phyloP scores from a whole-genome alignment of 177 flowering plant genomes.

The Vitis hybrid region DNA sequence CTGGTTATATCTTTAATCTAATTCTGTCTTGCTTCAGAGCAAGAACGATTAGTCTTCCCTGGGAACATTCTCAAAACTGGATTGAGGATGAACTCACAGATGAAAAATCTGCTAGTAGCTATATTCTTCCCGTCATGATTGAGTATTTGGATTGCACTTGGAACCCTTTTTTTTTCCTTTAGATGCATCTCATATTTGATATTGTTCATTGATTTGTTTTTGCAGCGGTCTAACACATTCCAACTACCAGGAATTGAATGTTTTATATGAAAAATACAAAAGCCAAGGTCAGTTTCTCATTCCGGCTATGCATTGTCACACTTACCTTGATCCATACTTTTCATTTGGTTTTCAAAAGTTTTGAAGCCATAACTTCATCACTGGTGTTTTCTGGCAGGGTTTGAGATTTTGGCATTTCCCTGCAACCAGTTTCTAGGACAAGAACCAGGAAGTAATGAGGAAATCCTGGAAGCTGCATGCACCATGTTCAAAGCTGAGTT shows the following conservation, averaged over 20 bases:
- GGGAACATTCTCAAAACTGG: too few relatives aligned
- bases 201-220: neutral
- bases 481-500: slow-evolving; percentile 89
- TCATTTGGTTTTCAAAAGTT: neutral
- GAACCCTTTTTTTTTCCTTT: neutral
- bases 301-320: neutral
- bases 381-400: slow-evolving; percentile 39
- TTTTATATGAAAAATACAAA: slow-evolving; percentile 82
- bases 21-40: too few relatives aligned
- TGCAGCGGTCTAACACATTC: slow-evolving; percentile 80
- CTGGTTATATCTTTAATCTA: too few relatives aligned
- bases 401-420: slow-evolving; percentile 93
- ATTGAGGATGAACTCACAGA: too few relatives aligned
- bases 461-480: slow-evolving; percentile 70
- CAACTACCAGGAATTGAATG: slow-evolving; percentile 87
- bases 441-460: slow-evolving; percentile 87
- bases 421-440: slow-evolving; percentile 93
- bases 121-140: too few relatives aligned
- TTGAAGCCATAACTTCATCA: neutral
- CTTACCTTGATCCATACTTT: neutral
- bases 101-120: too few relatives aligned
- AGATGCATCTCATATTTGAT: neutral
- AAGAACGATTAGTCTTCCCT: too few relatives aligned
- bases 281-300: slow-evolving; percentile 59
- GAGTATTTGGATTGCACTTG: neutral